Percentiles rank a stretch among this genome's conserved stretches.
These are phyloP conservation scores for Cutaneotrichosporon sp. DNA, from an alignment of 1,284 basidiomycete genomes.

Conservation along the genomic window DNA sequence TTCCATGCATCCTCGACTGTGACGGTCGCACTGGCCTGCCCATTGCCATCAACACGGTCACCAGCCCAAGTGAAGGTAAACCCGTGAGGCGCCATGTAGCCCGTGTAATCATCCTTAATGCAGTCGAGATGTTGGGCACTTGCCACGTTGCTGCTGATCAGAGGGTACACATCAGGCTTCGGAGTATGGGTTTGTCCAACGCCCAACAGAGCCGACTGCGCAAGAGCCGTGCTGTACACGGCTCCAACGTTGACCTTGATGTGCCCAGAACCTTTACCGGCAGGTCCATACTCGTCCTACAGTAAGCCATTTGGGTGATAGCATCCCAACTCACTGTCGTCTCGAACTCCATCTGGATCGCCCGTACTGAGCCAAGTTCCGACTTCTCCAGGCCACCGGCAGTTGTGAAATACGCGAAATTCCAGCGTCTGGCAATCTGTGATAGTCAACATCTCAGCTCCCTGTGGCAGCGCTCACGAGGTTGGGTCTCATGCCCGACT, in stretches of 20 bases:
- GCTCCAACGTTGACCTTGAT: conserved; percentile 78
- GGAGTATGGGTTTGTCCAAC: conserved; percentile 64
- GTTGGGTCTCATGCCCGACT: conserved; percentile 90
- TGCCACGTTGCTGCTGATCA: conserved; percentile 58
- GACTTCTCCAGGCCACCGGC: conserved; percentile 52
- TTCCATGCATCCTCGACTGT: conserved; percentile 56
- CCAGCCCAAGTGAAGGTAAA: conserved; percentile 77
- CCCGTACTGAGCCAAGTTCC: conserved; percentile 67
- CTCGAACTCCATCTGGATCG: conserved; percentile 94
- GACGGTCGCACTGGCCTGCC: conserved; percentile 56
- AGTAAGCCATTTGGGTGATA: no score
- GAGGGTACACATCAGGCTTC: conserved; percentile 46
- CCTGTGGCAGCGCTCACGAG: conserved; percentile 50
- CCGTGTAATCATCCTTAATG: conserved; percentile 64
- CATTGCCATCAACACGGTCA: conserved; percentile 53
- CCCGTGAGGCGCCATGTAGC: conserved; percentile 69
- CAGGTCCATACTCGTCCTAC: conserved; percentile 62
- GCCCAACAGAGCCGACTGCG: conserved; percentile 25
- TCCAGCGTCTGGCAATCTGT: conserved; percentile 80
- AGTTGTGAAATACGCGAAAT: conserved; percentile 81
- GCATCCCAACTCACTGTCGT: conserved; percentile 60
- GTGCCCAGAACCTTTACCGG: conserved; percentile 69
- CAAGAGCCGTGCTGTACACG: conserved; percentile 27
- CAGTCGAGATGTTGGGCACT: conserved; percentile 64
- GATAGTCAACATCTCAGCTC: background rate